These are phyloP conservation scores for Chaetomium sp. DNA, from an alignment of 2,329 filamentous ascomycete species.

Conservation along the genomic window DNA sequence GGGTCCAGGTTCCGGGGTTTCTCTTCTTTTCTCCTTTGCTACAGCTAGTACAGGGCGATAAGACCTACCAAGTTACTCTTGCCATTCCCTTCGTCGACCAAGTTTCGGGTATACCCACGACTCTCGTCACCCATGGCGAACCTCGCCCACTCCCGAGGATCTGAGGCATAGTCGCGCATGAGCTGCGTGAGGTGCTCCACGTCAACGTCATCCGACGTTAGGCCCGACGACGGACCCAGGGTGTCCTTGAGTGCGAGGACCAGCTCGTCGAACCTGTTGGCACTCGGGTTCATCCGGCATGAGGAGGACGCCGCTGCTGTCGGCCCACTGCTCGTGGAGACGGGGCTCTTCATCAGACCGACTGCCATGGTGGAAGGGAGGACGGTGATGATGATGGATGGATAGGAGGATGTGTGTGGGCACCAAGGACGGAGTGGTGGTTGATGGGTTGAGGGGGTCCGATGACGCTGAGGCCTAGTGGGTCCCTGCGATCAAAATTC, in stretches of 20 bases:
- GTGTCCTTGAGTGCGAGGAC: slow-evolving; percentile 66
- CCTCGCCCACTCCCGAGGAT: slow-evolving; percentile 62
- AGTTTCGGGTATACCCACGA: slow-evolving; percentile 74
- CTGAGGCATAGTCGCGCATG: slow-evolving; percentile 69
- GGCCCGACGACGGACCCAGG: slow-evolving; percentile 73
- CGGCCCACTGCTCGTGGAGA: not conserved
- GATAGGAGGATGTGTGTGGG: not conserved
- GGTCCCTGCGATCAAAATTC: no score
- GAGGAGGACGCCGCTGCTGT: slow-evolving; percentile 10
- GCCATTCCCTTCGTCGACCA: slow-evolving; percentile 82
- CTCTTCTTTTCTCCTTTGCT: not conserved
- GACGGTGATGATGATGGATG: not conserved
- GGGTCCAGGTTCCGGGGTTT: not conserved
- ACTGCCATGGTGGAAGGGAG: slow-evolving; percentile 23
- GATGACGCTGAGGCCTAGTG: slow-evolving; percentile 1
- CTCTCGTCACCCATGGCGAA: slow-evolving; percentile 69
- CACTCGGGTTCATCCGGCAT: slow-evolving; percentile 21
- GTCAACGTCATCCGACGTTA: slow-evolving; percentile 76
- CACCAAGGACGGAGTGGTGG: not conserved
- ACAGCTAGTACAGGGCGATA: no score
- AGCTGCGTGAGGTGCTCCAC: slow-evolving; percentile 61
- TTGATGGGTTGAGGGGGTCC: slow-evolving; percentile 1
- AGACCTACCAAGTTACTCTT: slow-evolving; percentile 45
- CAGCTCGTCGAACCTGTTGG: slow-evolving; percentile 58
- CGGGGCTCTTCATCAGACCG: slow-evolving; percentile 17